Evolutionary conservation across 2,329 filamentous ascomycete genomes (phyloP), one percentile per base, ranked within the genome.

Genomic region (Diaporthe nobilis): DNA sequence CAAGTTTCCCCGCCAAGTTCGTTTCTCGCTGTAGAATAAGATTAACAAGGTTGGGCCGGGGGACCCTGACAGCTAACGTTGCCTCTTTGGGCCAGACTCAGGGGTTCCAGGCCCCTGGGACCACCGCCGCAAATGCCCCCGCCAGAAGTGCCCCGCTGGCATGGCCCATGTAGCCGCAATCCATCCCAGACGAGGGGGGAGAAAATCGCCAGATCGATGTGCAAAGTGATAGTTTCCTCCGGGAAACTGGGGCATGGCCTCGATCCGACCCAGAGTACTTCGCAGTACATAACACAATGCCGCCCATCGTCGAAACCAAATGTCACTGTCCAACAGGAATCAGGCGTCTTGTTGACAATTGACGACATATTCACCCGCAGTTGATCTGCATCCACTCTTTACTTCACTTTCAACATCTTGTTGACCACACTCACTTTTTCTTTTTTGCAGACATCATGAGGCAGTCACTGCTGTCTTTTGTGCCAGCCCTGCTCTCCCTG

Each of bases 351-450:
- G n/a, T 63, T 55, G 58, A 65, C 58, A 63, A 31, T 65, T 10
- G 71, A 65, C 60, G 71, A 65, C 47, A 51, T 44, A 42, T 55
- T 60, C 42, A 51, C 70, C 70, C 39, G 73, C 75, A 75, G 73
- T 77, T 77, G 75, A 75, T 77, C 73, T 73, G 75, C 73, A 73
- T 75, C 70, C 75, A 73, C 60, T 77, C 75, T 61, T 73, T 77
- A 60, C 47, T 39, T 75, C 42, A 47, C n/a, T 53, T 60, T 55
- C 73, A 75, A 71, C 70, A 28, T 34, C 49, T 70, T 75, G 60
- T 65, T 71, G 39, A 77, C 37, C 70, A 77, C 75, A 75, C 37
- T 75, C 75, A 28, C 57, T 77, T 72, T 55, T 60, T 28, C 1
- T 55, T 71, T 34, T 25, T 7, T 42, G 25, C 31, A 55, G 73